Evolutionary conservation across 2,329 filamentous ascomycete species (phyloP), one percentile per base, ranked within the genome.

Genomic region (Diaporthe vexans): DNA sequence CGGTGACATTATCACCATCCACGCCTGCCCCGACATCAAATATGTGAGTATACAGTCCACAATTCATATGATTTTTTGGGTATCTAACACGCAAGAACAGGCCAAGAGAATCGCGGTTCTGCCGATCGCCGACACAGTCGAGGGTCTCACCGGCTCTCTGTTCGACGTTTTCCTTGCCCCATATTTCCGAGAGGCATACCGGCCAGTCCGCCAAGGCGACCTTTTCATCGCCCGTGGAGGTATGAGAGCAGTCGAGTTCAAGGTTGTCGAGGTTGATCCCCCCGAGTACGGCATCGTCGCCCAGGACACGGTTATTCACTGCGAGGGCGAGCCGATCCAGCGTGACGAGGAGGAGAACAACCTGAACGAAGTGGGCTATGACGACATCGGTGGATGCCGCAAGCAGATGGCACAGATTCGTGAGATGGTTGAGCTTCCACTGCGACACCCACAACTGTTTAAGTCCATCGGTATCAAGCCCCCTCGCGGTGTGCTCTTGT

Each of bases 381-480:
- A 99, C 81, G 97, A 99, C 83, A 99, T 99, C 86, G 97, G 97
- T 90, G 97, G 97, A 79, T 98, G 97, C 91, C 92, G 97, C 82
- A 99, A 99, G 89, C 97, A 99, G 88, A 98, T 99, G 97, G 97
- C 97, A 77, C 97, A 99, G 89, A 98, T 99, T 81, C 94, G 97
- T 83, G 97, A 99, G 85, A 92, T 99, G 90, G 97, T 99, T 78
- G 97, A 99, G 90, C 89, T 99, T 79, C 97, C 97, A 76, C 91
- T 99, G 76, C 93, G 97, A 82, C 97, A 99, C 86, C 97, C 97
- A 76, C 97, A 98, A 85, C 93, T 99, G 68, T 99, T 99, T 94
- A 99, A 98, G 90, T 98, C 96, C 54, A 98, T 99, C 82, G 97
- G 97, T 91, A 98, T 99, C 88, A 99, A 99, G 91, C 97, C 97